Conservation (phyloP, 2,329 filamentous ascomycete genomes). For the Dothideomycetes sp. region DNA sequence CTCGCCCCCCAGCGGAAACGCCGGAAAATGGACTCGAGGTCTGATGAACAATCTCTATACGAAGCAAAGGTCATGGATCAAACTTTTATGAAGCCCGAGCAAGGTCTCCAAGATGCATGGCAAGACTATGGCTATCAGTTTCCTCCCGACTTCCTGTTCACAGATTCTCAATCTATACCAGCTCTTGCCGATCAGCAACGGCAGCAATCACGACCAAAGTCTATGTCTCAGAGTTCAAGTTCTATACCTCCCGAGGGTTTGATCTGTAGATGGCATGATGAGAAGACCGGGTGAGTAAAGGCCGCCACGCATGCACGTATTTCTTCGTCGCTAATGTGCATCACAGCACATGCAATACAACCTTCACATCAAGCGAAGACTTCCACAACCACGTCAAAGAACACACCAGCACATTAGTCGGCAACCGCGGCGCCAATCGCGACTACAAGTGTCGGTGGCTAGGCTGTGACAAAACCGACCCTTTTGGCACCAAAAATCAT, state of each 20-base stretch:
- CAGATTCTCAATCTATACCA: background rate
- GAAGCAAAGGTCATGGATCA: background rate
- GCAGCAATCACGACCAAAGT: background rate
- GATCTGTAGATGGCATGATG: constrained; percentile 6
- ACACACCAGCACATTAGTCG: constrained; percentile 33
- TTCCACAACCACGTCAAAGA: constrained; percentile 45
- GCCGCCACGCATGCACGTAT: background rate
- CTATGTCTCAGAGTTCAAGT: background rate
- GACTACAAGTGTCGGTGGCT: constrained; percentile 45
- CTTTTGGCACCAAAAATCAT: constrained; percentile 51
- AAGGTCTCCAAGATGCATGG: background rate
- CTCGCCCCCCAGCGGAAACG: background rate
- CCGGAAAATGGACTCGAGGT: background rate
- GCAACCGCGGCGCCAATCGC: constrained; percentile 34
- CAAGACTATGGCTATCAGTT: constrained; percentile 1
- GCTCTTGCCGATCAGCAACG: background rate
- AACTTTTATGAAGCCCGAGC: background rate
- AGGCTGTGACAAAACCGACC: constrained; percentile 41
- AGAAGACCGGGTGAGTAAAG: constrained; percentile 2
- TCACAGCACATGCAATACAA: constrained; percentile 11
- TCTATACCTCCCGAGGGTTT: constrained; percentile 2
- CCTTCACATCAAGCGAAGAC: constrained; percentile 35
- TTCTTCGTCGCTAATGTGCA: background rate
- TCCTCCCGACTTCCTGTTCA: background rate
- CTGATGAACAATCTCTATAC: background rate